Evolutionary conservation across 139 green algal genomes (phyloP).

Genomic region (Medakamo hakoo): DNA sequence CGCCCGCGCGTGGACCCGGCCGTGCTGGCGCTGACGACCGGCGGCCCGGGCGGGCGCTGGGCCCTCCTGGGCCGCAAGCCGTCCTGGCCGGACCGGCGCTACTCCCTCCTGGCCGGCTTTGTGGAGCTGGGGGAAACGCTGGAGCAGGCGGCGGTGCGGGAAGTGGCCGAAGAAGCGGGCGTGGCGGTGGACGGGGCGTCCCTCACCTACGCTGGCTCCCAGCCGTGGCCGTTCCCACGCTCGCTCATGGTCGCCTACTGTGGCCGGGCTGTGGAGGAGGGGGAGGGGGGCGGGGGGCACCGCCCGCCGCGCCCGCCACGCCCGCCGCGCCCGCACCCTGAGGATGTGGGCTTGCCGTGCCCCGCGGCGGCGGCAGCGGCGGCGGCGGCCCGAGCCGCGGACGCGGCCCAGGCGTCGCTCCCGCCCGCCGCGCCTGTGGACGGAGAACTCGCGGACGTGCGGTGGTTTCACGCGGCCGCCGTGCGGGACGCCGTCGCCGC

Average conservation of each 20-base stretch:
- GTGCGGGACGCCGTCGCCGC: slow-evolving; percentile 5
- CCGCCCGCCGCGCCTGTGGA: slow-evolving; percentile 5
- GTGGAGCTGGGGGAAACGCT: slow-evolving; percentile 65
- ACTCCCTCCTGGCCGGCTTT: slow-evolving; percentile 48
- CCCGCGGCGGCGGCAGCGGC: slow-evolving; percentile 8
- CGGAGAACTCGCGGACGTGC: slow-evolving; percentile 41
- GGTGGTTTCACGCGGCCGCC: slow-evolving; percentile 46
- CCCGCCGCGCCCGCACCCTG: slow-evolving; percentile 4
- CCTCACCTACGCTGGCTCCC: slow-evolving; percentile 40
- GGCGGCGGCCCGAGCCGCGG: slow-evolving; percentile 12
- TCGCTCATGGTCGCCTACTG: slow-evolving; percentile 72
- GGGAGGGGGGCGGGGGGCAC: neutral
- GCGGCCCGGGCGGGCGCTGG: slow-evolving; percentile 34
- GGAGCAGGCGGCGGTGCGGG: slow-evolving; percentile 51
- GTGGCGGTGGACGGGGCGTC: slow-evolving; percentile 17
- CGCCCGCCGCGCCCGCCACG: neutral
- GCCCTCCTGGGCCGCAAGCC: slow-evolving; percentile 54
- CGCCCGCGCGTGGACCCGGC: slow-evolving; percentile 62
- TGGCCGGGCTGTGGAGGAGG: slow-evolving; percentile 8
- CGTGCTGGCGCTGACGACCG: slow-evolving; percentile 47
- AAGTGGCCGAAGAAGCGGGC: slow-evolving; percentile 55
- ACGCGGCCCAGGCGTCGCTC: slow-evolving; percentile 6
- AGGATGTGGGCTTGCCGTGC: neutral
- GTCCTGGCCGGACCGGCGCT: slow-evolving; percentile 32
- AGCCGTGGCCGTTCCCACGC: slow-evolving; percentile 79